Conservation (phyloP, 2,329 filamentous ascomycete genomes). For the Cladosporium phlei region DNA sequence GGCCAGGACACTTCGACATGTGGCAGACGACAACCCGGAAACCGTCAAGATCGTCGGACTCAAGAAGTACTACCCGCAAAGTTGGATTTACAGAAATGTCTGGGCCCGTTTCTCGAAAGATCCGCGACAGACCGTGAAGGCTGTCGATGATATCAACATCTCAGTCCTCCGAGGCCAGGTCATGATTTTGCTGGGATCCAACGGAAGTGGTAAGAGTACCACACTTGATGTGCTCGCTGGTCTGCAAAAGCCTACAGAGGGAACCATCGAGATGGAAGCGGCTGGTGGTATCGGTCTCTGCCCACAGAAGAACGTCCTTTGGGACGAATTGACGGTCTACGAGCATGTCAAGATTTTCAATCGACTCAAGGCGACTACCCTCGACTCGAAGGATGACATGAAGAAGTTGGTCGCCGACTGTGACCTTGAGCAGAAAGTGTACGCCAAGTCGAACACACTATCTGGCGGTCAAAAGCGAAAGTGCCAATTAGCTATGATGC, state of each 20-base stretch:
- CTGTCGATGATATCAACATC: constrained; percentile 70
- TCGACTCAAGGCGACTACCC: constrained; percentile 64
- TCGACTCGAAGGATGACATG: constrained; percentile 58
- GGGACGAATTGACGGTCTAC: constrained; percentile 80
- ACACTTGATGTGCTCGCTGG: constrained; percentile 85
- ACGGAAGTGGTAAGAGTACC: constrained; percentile 86
- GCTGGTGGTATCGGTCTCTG: constrained; percentile 79
- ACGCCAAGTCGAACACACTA: constrained; percentile 68
- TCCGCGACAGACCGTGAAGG: constrained; percentile 63
- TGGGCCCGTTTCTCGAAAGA: constrained; percentile 45
- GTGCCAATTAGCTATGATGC: constrained; percentile 89
- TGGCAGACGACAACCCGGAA: constrained; percentile 24
- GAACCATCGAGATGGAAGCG: constrained; percentile 71
- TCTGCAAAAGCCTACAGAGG: constrained; percentile 69
- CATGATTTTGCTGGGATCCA: constrained; percentile 78
- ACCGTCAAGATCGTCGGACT: constrained; percentile 70
- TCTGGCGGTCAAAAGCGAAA: constrained; percentile 92
- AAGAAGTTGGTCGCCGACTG: constrained; percentile 61
- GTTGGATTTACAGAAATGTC: constrained; percentile 50
- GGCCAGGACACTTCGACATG: constrained; percentile 40
- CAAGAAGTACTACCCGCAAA: constrained; percentile 72
- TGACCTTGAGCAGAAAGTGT: constrained; percentile 70
- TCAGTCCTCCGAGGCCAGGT: constrained; percentile 74
- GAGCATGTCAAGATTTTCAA: constrained; percentile 86
- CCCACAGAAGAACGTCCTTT: constrained; percentile 90